Base-by-base conservation (phyloP, 2,329 filamentous ascomycete genomes). In the Fusarium citri region DNA sequence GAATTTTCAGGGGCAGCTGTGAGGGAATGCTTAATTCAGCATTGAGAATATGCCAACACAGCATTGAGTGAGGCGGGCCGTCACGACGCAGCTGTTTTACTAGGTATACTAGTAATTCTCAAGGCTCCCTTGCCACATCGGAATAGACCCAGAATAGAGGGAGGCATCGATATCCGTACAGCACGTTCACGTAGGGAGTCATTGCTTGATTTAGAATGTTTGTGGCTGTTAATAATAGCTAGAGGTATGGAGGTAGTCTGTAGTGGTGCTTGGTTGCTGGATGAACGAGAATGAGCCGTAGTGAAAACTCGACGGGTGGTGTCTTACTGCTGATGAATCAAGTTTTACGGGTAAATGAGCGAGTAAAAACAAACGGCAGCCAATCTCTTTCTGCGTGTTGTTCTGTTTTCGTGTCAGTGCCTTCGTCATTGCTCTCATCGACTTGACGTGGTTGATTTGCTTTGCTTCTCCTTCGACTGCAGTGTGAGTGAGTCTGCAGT, bases 391-490 rank as follows among this genome's bases (percentile, higher is more conserved):
- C 66, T 70, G 67, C 62, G 54, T 49, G 45, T 64, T 50, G 53
- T 70, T 70, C 57, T 68, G 45, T 50, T 70, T 69, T 59, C 66
- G 67, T 69, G 66, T 54, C 66, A 68, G 57, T 56, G 51, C 46
- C 63, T 68, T 58, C 62, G 67, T 70, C 63, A 71, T 64, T 68
- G 53, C 67, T 45, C 56, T 68, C 62, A 61, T 61, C 31, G 62
- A 68, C 66, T 64, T 64, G 60, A 64, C 58, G 60, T 64, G 60
- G 49, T 67, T 69, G 66, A 69, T 63, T 63, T 68, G 65, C 61
- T 64, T 68, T 53, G 64, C 48, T 48, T 48, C 45, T 58, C 25
- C 41, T 55, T 51, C 48, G 55, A 61, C 59, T 61, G 59, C 56
- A 61, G 60, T 66, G 55, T 59, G 64, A 45, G 49, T 54, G 59